Conservation (phyloP, 306 rosid species). For the Malus domestica region ASM211411v1 NC_041801.1:6282501-6283000, state of each 20-base stretch:
- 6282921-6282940: constrained; percentile 10
- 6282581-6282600: constrained; percentile 63
- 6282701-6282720: constrained; percentile 45
- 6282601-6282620: constrained; percentile 24
- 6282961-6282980: neutral
- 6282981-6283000: neutral
- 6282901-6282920: neutral
- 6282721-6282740: constrained; percentile 57
- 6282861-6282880: constrained; percentile 7
- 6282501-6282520: neutral
- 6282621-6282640: constrained; percentile 65
- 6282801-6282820: neutral
- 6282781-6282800: neutral
- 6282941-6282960: constrained; percentile 2
- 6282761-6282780: constrained; percentile 46
- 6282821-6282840: neutral
- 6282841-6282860: neutral
- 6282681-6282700: constrained; percentile 44
- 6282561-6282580: constrained; percentile 43
- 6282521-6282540: neutral
- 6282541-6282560: neutral
- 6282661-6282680: constrained; percentile 50
- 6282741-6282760: constrained; percentile 47
- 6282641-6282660: constrained; percentile 45
- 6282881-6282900: neutral